Evolutionary conservation across 2,329 filamentous ascomycete genomes (phyloP).

Genomic region (Neobulgaria alba): DNA sequence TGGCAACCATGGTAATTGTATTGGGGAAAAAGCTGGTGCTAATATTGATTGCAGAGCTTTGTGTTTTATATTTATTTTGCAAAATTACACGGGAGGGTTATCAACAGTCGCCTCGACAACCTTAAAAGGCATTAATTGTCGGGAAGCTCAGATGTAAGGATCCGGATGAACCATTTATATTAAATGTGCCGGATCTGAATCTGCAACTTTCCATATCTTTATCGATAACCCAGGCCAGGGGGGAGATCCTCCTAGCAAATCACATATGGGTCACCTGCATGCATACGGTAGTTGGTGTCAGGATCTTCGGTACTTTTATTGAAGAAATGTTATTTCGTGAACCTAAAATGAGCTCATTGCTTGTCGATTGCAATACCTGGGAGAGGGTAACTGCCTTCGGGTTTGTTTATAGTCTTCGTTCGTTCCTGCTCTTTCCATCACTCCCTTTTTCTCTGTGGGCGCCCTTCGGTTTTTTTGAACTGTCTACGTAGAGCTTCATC

Average conservation of each 20-base stretch:
- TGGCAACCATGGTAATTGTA: neutral
- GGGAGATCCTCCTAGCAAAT: neutral
- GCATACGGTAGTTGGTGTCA: too few relatives aligned
- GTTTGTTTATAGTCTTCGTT: neutral
- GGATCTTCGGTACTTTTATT: too few relatives aligned
- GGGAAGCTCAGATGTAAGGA: too few relatives aligned
- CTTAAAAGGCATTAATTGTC: too few relatives aligned
- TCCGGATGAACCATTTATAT: too few relatives aligned
- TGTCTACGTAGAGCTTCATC: neutral
- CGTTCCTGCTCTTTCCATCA: neutral
- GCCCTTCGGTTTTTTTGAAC: neutral
- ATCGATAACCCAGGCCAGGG: neutral
- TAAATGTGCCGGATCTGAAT: conserved; percentile 3
- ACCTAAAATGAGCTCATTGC: too few relatives aligned
- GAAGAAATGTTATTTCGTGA: too few relatives aligned
- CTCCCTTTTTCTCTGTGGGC: neutral
- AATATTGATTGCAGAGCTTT: conserved; percentile 1
- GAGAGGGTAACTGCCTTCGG: neutral
- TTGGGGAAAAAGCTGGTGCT: conserved; percentile 4
- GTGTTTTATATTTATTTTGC: neutral
- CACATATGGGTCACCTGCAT: neutral
- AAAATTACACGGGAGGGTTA: neutral
- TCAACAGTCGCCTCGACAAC: conserved; percentile 5
- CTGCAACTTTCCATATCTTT: neutral
- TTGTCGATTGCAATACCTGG: too few relatives aligned